A percentile compares a stretch with the other conserved stretches of the same genome.
phyloP scores from a whole-genome alignment of 257 asterid genomes.

The Petunia secreta region DNA sequence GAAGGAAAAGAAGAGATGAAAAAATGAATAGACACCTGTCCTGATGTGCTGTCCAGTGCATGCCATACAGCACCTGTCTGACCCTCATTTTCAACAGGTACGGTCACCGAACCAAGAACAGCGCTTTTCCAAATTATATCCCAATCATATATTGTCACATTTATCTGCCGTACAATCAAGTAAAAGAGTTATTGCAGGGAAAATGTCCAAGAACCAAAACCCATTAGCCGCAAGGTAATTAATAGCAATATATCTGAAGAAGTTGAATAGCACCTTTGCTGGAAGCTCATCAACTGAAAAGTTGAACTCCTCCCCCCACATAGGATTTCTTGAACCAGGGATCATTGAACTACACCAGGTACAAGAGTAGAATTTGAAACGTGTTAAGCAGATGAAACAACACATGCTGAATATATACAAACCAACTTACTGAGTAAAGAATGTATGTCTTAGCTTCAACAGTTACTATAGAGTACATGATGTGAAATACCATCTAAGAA shows the following conservation, averaged over 20 bases:
- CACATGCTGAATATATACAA: conserved; percentile 8
- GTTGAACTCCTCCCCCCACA: conserved; percentile 97
- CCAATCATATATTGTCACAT: conserved; percentile 86
- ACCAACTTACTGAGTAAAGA: conserved; percentile 9
- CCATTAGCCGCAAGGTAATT: background rate
- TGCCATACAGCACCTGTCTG: conserved; percentile 88
- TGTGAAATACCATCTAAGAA: background rate
- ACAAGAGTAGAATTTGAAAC: conserved; percentile 22
- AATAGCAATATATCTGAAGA: background rate
- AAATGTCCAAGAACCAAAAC: conserved; percentile 12
- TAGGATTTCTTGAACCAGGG: conserved; percentile 97
- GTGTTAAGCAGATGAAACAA: background rate
- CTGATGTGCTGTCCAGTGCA: conserved; percentile 77
- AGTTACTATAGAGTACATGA: background rate
- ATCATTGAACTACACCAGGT: conserved; percentile 80
- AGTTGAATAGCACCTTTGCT: conserved; percentile 56
- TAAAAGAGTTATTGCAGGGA: conserved; percentile 8
- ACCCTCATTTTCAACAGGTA: conserved; percentile 72
- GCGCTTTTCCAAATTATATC: conserved; percentile 87
- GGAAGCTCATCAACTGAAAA: conserved; percentile 89
- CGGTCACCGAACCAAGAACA: conserved; percentile 79
- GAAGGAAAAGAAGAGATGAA: conserved; percentile 20
- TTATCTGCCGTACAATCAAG: conserved; percentile 61
- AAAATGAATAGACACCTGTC: conserved; percentile 62
- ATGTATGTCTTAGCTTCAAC: conserved; percentile 16